A percentile compares a stretch with the other conserved stretches of the same genome.
Evolutionary conservation across 2,329 filamentous ascomycete genomes (phyloP).

Genomic region (Phyllosticta citrichinensis): DNA sequence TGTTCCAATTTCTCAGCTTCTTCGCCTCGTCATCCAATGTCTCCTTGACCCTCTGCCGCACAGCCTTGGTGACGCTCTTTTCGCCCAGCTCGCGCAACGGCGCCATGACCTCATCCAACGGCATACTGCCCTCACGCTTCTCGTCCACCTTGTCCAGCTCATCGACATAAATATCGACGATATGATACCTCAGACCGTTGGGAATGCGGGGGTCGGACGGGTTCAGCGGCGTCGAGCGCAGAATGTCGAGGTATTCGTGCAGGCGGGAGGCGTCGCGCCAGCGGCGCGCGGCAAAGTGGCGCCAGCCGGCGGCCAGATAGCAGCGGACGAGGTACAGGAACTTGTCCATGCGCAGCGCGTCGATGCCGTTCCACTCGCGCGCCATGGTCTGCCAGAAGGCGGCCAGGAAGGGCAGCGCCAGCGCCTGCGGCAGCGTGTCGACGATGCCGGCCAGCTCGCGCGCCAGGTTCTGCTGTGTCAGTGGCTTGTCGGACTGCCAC

Average conservation of each 20-base stretch:
- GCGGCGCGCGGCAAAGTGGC: conserved; percentile 32
- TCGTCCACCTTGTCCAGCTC: conserved; percentile 66
- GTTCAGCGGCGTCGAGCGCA: conserved; percentile 38
- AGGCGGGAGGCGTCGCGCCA: conserved; percentile 30
- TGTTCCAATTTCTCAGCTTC: conserved; percentile 54
- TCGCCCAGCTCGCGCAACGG: conserved; percentile 48
- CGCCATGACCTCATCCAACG: conserved; percentile 41
- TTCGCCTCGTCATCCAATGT: conserved; percentile 55
- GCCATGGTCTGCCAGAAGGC: conserved; percentile 45
- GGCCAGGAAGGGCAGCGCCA: conserved; percentile 34
- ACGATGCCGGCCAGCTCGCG: conserved; percentile 64
- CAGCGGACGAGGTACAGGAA: conserved; percentile 76
- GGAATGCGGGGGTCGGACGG: conserved; percentile 51
- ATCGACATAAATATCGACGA: conserved; percentile 85
- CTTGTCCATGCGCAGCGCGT: conserved; percentile 67
- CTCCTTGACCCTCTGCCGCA: conserved; percentile 60
- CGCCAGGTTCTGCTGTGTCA: conserved; percentile 78
- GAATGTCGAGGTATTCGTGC: conserved; percentile 36
- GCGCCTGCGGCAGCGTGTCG: conserved; percentile 42
- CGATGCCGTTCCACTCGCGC: conserved; percentile 42
- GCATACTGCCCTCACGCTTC: conserved; percentile 26
- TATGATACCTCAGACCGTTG: conserved; percentile 76
- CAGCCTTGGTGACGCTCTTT: conserved; percentile 56
- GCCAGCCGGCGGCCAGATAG: conserved; percentile 63
- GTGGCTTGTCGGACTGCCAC: conserved; percentile 86